Base-by-base conservation (phyloP, 1,139 yeast genomes). In the Fermentozyma sake region DNA sequence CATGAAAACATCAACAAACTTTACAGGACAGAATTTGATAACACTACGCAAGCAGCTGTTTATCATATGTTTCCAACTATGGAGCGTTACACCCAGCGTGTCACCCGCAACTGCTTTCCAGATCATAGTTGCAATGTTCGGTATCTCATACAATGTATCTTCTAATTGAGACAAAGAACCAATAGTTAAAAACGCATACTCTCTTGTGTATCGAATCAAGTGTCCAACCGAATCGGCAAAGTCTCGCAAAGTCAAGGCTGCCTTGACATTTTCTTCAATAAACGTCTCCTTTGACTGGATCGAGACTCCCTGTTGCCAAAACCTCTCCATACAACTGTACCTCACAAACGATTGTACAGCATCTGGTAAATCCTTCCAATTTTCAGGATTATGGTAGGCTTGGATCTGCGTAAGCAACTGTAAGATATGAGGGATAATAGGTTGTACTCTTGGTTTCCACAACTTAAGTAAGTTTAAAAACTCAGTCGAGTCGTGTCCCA, bases 221-320 rank as follows among this genome's bases (percentile, higher is more conserved):
- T 91, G 97, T 10, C 98, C 98, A n/a, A 91, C 95, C 4, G 95
- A 83, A 52, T 93, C 98, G 1, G 98, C 97, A 63, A 93, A 91
- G 58, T 93, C 98, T 41, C 97, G 70, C 34, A 91, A 61, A 0
- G 97, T 87, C 39, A 83, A 83, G 61, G 94, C 86, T 0, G 98
- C 97, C 46, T 82, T 85, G 33, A 87, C 95, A 45, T 80, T 87
- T 48, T 93, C 97, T 51, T 86, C 96, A 36, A 91, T 81, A 46
- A 93, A 93, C 22, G 94, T 89, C 50, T 93, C 98, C 44, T 86
- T 82, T 6, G 95, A 80, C 55, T 91, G 95, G 33, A 85, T 84
- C 2, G 96, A 85, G 12, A 94, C 94, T 11, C 98, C 98, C 38
- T 89, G 95, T 50, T 93, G 97, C 98, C 99, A 93, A 52, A 91